These are phyloP conservation scores for Cutaneotrichosporon dermatis DNA, from an alignment of 1,284 basidiomycete species.

Conservation along the genomic window DNA sequence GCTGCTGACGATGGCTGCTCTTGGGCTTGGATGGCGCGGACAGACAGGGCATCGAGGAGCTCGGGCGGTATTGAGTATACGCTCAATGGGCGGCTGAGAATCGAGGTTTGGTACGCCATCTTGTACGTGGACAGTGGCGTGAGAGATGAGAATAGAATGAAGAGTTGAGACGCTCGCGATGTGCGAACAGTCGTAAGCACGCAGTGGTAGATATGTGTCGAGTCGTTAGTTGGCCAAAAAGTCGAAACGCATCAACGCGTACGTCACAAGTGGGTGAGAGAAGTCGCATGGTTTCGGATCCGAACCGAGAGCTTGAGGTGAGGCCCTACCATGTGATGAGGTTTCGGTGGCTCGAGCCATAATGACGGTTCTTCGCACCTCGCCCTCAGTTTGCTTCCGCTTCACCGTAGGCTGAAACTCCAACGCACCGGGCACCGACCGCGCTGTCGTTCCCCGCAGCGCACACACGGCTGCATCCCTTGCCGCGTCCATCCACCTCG, in stretches of 20 bases:
- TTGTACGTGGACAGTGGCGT: neutral
- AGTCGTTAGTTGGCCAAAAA: too few species aligned
- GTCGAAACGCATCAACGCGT: too few species aligned
- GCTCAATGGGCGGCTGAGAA: constrained; percentile 31
- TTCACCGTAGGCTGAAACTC: too few species aligned
- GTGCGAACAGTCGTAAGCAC: too few species aligned
- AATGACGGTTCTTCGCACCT: too few species aligned
- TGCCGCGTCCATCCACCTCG: neutral
- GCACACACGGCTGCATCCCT: neutral
- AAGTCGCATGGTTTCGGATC: too few species aligned
- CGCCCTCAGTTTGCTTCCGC: too few species aligned
- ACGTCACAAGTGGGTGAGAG: too few species aligned
- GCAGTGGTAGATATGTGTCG: too few species aligned
- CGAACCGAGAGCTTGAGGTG: neutral
- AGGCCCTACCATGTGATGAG: neutral
- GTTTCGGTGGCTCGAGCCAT: too few species aligned
- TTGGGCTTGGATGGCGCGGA: constrained; percentile 51
- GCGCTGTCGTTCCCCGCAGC: neutral
- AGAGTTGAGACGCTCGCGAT: neutral
- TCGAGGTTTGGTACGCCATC: neutral
- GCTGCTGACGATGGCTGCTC: neutral
- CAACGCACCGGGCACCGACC: too few species aligned
- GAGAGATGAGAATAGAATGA: neutral
- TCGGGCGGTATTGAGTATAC: constrained; percentile 64
- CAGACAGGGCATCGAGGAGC: constrained; percentile 63